A percentile compares a stretch with the other conserved stretches of the same genome.
phyloP scores from a whole-genome alignment of 768 basidiomycete species.

The Boletus bicolor region DNA sequence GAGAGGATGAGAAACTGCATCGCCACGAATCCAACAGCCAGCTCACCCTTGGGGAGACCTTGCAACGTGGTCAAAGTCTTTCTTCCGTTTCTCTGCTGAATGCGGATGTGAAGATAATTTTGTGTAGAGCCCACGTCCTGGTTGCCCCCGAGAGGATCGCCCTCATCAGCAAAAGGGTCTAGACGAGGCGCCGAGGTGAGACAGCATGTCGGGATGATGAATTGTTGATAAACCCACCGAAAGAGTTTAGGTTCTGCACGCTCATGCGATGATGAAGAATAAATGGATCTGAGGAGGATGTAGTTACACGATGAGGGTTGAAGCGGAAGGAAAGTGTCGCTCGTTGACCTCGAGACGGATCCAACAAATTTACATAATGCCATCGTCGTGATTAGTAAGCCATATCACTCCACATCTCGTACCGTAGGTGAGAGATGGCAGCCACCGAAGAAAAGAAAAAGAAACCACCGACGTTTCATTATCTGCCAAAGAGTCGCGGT shows the following conservation, averaged over 20 bases:
- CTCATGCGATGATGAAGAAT: conserved; percentile 76
- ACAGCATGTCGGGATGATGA: not conserved
- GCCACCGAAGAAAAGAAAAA: conserved; percentile 32
- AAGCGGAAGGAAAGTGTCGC: conserved; percentile 13
- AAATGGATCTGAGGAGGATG: conserved; percentile 45
- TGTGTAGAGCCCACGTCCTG: conserved; percentile 78
- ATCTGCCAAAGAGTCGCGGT: conserved; percentile 66
- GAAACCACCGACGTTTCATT: conserved; percentile 67
- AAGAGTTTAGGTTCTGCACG: conserved; percentile 87
- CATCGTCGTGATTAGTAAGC: conserved; percentile 26
- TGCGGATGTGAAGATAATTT: conserved; percentile 92
- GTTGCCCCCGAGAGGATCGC: conserved; percentile 71
- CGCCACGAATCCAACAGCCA: conserved; percentile 3
- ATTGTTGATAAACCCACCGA: conserved; percentile 46
- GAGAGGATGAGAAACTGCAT: conserved; percentile 13
- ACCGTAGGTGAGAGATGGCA: not conserved
- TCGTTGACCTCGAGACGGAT: not conserved
- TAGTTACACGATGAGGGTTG: conserved; percentile 36
- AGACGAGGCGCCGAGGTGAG: conserved; percentile 18
- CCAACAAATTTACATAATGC: conserved; percentile 24
- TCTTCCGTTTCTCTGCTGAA: conserved; percentile 98
- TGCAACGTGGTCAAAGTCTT: conserved; percentile 98
- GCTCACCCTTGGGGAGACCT: conserved; percentile 83
- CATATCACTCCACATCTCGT: not conserved
- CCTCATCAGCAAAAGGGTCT: conserved; percentile 98